Percentiles rank a stretch among this genome's conserved stretches.
Conservation (phyloP, 2,329 filamentous ascomycete genomes). For the Bipolaris cookei region DNA sequence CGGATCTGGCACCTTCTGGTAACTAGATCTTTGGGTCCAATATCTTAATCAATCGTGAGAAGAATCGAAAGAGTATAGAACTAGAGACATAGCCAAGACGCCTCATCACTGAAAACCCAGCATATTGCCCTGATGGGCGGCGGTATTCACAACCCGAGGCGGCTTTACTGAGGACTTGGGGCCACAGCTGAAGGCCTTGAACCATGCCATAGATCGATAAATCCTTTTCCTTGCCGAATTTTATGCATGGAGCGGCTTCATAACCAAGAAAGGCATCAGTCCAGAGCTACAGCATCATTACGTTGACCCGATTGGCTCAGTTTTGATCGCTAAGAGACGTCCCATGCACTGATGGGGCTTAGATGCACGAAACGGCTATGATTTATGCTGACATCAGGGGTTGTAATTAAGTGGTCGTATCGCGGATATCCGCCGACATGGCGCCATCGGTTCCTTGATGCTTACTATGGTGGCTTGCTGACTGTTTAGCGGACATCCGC, state of each 20-base stretch:
- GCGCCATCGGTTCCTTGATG: background rate
- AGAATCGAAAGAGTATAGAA: background rate
- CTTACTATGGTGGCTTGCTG: background rate
- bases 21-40: background rate
- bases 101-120: background rate
- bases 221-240: background rate
- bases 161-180: background rate
- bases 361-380: background rate
- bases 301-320: background rate
- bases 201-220: background rate
- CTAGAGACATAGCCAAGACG: background rate
- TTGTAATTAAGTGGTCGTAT: background rate
- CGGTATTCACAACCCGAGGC: background rate
- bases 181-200: background rate
- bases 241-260: background rate
- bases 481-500: constrained; percentile 4
- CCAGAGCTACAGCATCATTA: background rate
- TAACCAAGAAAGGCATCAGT: background rate
- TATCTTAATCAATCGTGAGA: background rate
- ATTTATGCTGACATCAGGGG: background rate
- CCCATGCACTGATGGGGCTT: background rate
- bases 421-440: constrained; percentile 1
- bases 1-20: background rate
- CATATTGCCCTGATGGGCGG: background rate
- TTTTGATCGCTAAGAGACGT: background rate